Evolutionary conservation across 1,284 basidiomycete species (phyloP), one percentile per base, ranked within the genome.

Genomic region (Exobasidium cylindrosporum): DNA sequence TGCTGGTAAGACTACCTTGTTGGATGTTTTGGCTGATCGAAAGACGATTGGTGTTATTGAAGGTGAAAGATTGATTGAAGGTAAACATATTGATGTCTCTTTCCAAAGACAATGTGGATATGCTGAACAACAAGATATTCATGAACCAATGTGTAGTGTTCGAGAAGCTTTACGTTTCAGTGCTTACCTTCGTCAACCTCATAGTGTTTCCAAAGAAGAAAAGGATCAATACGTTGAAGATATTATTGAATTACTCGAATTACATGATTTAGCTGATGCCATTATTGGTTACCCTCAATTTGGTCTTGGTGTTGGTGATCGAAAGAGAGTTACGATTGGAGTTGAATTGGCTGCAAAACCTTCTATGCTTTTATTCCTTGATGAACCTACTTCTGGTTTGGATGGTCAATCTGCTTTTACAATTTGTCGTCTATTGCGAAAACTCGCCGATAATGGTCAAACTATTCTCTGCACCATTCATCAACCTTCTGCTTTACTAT

Each of bases 331-430:
- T 29, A 86, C 85, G 10, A 86, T 86, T 70, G 85, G 84, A 69
- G 85, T 92, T 35, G 90, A 92, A 75, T 81, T 91, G 26, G 89
- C 89, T 24, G 88, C 89, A 2, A 89, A 81, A 85, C 89, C 89
- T 0, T 87, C 84, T 72, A 82, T 91, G 2, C 83, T 93, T 0
- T 83, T 93, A 26, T 60, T 43, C 56, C 63, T 74, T 47, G 77
- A 70, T 67, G 74, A 75, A 62, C 81, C 68, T 47, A 91, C 89
- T 0, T 90, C 89, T 11, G 91, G 92, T 49, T 83, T 95, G 29
- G 92, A 94, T 77, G 91, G 90, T 1, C 91, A 93, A 77, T 89
- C 87, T 54, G 91, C 92, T 0, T 93, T 89, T 88, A 88, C 88
- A 14, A 91, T 95, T 70, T 84, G 91, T 56, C 83, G 85, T 1